Evolutionary conservation across 495 filamentous ascomycete species (phyloP).

Genomic region (Physcia stellaris): DNA sequence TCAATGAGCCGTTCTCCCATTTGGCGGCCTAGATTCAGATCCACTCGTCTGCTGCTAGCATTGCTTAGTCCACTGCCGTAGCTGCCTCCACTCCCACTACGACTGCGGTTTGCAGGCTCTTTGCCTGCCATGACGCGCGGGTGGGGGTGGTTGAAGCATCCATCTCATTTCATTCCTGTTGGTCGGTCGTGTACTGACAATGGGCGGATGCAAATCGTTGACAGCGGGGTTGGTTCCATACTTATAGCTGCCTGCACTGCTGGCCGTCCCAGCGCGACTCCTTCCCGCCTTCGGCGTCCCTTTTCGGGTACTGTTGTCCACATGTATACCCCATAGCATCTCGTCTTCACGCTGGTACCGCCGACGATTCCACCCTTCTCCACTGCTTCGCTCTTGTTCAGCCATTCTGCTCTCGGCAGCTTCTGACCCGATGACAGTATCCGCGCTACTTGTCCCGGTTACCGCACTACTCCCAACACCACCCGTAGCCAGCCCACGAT

Average conservation of each 20-base stretch:
- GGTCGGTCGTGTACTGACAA: constrained; percentile 59
- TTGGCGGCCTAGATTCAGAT: constrained; percentile 22
- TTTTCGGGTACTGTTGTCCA: constrained; percentile 20
- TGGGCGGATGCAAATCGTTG: constrained; percentile 76
- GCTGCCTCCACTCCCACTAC: constrained; percentile 32
- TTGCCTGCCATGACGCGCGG: constrained; percentile 83
- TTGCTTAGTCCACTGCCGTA: constrained; percentile 16
- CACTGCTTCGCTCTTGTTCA: constrained; percentile 14
- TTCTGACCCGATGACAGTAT: constrained; percentile 22
- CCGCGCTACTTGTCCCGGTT: constrained; percentile 21
- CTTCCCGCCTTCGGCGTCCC: too few relatives aligned
- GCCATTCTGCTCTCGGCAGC: constrained; percentile 13
- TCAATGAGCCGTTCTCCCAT: constrained; percentile 22
- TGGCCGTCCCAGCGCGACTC: constrained; percentile 32
- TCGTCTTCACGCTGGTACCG: constrained; percentile 79
- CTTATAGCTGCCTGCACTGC: constrained; percentile 43
- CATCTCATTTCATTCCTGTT: constrained; percentile 58
- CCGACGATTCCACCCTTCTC: constrained; percentile 55
- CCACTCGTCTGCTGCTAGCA: constrained; percentile 9
- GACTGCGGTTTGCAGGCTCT: constrained; percentile 39
- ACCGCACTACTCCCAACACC: constrained; percentile 17
- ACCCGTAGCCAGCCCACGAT: constrained; percentile 25
- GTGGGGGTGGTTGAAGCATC: constrained; percentile 85
- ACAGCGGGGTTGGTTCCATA: constrained; percentile 61
- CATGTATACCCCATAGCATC: constrained; percentile 52